These are phyloP conservation scores for Puya raimondii DNA, from an alignment of 176 grass and related monocot species.

Conservation along the genomic window DNA sequence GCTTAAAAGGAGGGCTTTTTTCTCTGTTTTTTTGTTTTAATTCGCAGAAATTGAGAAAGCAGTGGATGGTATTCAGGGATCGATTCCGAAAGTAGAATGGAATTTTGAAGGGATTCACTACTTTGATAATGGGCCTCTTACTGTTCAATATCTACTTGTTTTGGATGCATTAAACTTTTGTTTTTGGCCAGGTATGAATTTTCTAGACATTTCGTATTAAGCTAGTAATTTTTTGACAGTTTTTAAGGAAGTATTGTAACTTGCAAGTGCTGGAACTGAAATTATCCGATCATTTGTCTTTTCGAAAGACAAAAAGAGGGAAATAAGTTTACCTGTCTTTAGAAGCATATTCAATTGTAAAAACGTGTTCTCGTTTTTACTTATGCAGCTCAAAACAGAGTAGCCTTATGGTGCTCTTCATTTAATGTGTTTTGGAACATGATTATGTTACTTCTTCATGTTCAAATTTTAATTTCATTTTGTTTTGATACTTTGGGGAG, in stretches of 20 bases:
- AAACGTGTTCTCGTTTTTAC: background rate
- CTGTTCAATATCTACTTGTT: slow-evolving; percentile 81
- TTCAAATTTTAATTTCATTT: background rate
- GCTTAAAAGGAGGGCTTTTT: slow-evolving; percentile 2
- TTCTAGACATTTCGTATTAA: background rate
- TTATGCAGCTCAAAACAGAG: background rate
- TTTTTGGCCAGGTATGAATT: slow-evolving; percentile 86
- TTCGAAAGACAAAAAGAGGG: background rate
- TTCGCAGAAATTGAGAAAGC: slow-evolving; percentile 73
- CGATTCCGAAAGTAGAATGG: slow-evolving; percentile 79
- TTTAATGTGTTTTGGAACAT: background rate
- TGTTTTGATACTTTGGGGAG: too few species aligned
- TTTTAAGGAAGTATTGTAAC: background rate
- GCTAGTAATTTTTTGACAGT: background rate
- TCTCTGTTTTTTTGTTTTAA: background rate
- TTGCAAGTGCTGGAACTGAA: too few species aligned
- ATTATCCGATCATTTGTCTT: background rate
- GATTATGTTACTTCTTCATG: background rate
- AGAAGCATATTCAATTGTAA: background rate
- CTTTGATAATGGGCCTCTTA: slow-evolving; percentile 74
- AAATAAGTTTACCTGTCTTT: background rate
- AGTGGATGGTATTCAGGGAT: slow-evolving; percentile 51
- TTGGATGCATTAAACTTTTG: slow-evolving; percentile 87
- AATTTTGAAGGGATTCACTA: slow-evolving; percentile 98
- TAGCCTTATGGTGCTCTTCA: background rate